phyloP scores from a whole-genome alignment of 2,329 filamentous ascomycete genomes.

The Lachnum nothofagi region DNA sequence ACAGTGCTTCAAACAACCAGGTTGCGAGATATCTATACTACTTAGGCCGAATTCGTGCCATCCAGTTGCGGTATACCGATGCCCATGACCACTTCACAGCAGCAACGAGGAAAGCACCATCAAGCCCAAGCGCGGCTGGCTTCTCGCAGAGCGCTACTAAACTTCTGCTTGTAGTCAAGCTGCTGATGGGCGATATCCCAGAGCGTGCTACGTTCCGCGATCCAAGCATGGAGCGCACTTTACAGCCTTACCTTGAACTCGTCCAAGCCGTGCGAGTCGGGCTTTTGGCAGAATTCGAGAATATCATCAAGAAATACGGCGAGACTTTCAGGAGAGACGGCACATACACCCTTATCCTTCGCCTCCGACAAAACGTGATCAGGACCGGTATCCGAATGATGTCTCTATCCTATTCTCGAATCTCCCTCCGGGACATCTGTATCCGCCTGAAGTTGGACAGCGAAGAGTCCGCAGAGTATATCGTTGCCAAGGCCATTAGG shows the following conservation, averaged over 20 bases:
- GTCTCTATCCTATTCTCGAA: conserved; percentile 94
- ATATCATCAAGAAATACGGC: conserved; percentile 73
- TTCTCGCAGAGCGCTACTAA: conserved; percentile 97
- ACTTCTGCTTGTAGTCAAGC: conserved; percentile 90
- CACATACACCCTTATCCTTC: conserved; percentile 91
- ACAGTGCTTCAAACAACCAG: conserved; percentile 94
- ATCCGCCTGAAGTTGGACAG: conserved; percentile 88
- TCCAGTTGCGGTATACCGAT: conserved; percentile 94
- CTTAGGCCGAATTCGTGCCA: conserved; percentile 89
- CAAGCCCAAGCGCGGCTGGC: conserved; percentile 79
- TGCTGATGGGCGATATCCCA: conserved; percentile 97
- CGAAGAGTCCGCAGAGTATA: conserved; percentile 97
- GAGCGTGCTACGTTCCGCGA: conserved; percentile 92
- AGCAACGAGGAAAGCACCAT: conserved; percentile 90
- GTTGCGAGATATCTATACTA: conserved; percentile 97
- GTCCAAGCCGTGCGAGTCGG: conserved; percentile 96
- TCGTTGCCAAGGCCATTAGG: conserved; percentile 95
- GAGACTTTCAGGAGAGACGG: conserved; percentile 86
- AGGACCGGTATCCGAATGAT: conserved; percentile 99
- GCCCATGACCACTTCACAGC: conserved; percentile 91
- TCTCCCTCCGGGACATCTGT: conserved; percentile 94
- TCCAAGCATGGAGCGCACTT: conserved; percentile 74
- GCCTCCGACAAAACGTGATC: conserved; percentile 96
- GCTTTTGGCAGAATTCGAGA: conserved; percentile 88
- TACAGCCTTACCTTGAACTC: conserved; percentile 89